phyloP scores from a whole-genome alignment of 2,329 filamentous ascomycete genomes.

The Microsporum audouinii region DNA sequence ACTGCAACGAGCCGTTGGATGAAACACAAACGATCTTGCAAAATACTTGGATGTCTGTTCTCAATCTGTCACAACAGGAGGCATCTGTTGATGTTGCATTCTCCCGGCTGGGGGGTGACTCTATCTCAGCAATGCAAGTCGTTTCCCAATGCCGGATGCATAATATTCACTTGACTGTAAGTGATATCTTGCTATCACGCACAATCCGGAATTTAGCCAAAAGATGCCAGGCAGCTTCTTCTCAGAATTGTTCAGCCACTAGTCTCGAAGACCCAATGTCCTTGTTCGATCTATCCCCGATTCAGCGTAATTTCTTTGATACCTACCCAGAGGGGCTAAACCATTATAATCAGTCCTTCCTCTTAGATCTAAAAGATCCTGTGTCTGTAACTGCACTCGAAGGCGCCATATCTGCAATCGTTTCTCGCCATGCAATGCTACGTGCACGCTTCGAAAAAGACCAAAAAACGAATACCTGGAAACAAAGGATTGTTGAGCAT shows the following conservation, averaged over 20 bases:
- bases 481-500: slow-evolving; percentile 7
- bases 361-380: slow-evolving; percentile 1
- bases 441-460: slow-evolving; percentile 15
- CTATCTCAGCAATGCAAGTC: slow-evolving; percentile 48
- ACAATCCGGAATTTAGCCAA: not conserved
- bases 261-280: not conserved
- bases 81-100: slow-evolving; percentile 24
- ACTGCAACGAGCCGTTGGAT: not conserved
- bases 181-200: not conserved
- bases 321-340: slow-evolving; percentile 6
- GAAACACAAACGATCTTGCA: slow-evolving; percentile 2
- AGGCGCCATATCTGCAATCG: slow-evolving; percentile 8
- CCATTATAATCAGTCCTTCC: slow-evolving; percentile 17
- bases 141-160: slow-evolving; percentile 44
- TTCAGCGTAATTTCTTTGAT: slow-evolving; percentile 29
- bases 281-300: slow-evolving; percentile 27
- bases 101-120: slow-evolving; percentile 48
- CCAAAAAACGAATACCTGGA: slow-evolving; percentile 10
- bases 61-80: slow-evolving; percentile 3
- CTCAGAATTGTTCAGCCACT: not conserved
- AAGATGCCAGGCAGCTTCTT: not conserved
- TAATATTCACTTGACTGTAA: slow-evolving; percentile 41
- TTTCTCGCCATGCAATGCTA: slow-evolving; percentile 14
- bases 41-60: slow-evolving; percentile 6
- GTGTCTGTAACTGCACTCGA: not conserved